These are phyloP conservation scores for Botrytis fabae DNA, from an alignment of 2,329 filamentous ascomycete species.

Conservation along the genomic window DNA sequence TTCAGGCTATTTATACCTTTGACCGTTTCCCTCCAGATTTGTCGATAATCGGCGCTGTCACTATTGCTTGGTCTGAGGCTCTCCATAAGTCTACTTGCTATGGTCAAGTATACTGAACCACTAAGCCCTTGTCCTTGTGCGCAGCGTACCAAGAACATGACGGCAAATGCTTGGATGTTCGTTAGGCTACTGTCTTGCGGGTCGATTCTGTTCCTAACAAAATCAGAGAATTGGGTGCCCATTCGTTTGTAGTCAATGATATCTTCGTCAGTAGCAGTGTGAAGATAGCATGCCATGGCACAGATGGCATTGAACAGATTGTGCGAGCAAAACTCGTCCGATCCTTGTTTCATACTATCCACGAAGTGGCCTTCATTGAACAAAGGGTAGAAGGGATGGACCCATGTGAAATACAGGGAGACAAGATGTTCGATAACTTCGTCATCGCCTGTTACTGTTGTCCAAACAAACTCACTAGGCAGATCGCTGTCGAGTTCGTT, in stretches of 20 bases:
- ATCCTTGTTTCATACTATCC: conserved; percentile 33
- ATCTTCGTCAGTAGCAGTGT: conserved; percentile 31
- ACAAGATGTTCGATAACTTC: conserved; percentile 39
- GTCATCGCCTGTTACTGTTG: conserved; percentile 35
- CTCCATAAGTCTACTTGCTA: conserved; percentile 34
- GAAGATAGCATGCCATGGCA: conserved; percentile 40
- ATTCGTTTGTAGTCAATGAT: conserved; percentile 35
- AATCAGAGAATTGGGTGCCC: conserved; percentile 36
- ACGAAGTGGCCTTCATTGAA: conserved; percentile 40
- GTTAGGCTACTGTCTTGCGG: conserved; percentile 34
- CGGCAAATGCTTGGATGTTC: conserved; percentile 38
- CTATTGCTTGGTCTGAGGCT: conserved; percentile 25
- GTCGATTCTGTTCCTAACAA: conserved; percentile 32
- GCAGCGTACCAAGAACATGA: conserved; percentile 40
- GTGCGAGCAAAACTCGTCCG: conserved; percentile 35
- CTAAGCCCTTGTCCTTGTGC: conserved; percentile 35
- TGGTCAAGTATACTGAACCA: conserved; percentile 37
- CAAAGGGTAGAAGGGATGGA: conserved; percentile 42
- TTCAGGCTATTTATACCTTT: conserved; percentile 40
- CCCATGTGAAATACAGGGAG: conserved; percentile 41
- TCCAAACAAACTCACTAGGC: conserved; percentile 33
- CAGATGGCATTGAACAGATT: conserved; percentile 41
- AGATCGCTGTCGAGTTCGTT: conserved; percentile 33
- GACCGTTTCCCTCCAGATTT: conserved; percentile 39
- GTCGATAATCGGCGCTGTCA: conserved; percentile 30